Evolutionary conservation across 2,329 filamentous ascomycete species (phyloP), one percentile per base, ranked within the genome.

Genomic region (Trichoderma oligosporum): DNA sequence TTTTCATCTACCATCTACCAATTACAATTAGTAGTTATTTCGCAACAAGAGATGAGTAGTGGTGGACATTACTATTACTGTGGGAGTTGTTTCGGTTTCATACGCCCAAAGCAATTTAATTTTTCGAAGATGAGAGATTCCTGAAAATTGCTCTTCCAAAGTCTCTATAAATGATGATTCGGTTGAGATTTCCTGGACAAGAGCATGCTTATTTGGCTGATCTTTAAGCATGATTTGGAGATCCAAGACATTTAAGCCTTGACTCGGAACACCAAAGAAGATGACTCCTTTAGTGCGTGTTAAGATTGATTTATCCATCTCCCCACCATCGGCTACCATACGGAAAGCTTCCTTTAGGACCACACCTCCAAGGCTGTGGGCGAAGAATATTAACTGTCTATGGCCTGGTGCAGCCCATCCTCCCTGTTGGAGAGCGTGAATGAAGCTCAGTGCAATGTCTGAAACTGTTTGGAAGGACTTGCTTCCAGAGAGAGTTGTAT

Each of bases 351-450:
- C 20, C 24, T 53, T 53, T 14, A 53, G 24, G 3, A 53, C 48
- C 14, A 53, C 27, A 12, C 48, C 48, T 7, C 48, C 48, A 7
- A 53, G 25, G 36, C 48, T 53, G 7, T 53, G 48, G 9, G 48
- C 48, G 4, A 53, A n/a, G 16, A 53, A 53, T 7, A 36, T 7
- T 16, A 53, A 14, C 1, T 24, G 35, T 12, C 8, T 39, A 7
- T 22, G 4, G 1, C 7, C 16, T 9, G 35, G 35, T 7, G n/a
- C 4, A 31, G 18, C n/a, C 20, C 20, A 42, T 4, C 48, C 48
- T n/a, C 35, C 35, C 3, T 14, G 4, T 2, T 33, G 18, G 5
- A 53, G 35, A 12, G 35, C 20, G 2, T 4, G n/a, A 9, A 53
- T 41, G 16, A 53, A 39, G 4, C 24, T 12, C 4, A 12, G 7